These are phyloP conservation scores for Hortiboletus flavorubellus DNA, from an alignment of 768 basidiomycete genomes.

Conservation along the genomic window DNA sequence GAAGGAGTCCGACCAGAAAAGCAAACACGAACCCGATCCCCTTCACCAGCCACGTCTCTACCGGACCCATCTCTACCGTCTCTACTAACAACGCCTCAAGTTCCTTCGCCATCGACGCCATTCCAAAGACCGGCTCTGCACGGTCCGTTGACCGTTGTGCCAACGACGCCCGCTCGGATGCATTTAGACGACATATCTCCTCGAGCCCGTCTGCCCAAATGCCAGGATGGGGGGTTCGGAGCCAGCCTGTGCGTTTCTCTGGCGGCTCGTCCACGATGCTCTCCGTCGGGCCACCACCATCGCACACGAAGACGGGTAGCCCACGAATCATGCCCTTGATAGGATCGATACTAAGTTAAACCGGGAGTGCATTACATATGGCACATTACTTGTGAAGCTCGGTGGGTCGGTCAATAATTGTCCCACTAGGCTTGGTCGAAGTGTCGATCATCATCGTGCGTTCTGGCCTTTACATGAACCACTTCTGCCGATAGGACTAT, in stretches of 20 bases:
- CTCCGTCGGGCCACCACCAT: slow-evolving; percentile 89
- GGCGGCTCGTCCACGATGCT: slow-evolving; percentile 89
- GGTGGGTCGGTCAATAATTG: not conserved
- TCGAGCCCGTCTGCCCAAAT: slow-evolving; percentile 70
- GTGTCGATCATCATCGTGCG: not conserved
- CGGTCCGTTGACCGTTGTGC: slow-evolving; percentile 54
- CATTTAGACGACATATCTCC: slow-evolving; percentile 45
- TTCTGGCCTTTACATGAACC: not conserved
- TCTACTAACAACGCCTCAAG: slow-evolving; percentile 54
- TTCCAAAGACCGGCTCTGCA: slow-evolving; percentile 66
- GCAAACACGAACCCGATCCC: slow-evolving; percentile 14
- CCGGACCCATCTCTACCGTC: slow-evolving; percentile 54
- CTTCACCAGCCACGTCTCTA: slow-evolving; percentile 22
- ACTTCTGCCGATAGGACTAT: not conserved
- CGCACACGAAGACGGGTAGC: slow-evolving; percentile 85
- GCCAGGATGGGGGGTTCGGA: slow-evolving; percentile 56
- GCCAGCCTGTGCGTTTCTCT: too few relatives aligned
- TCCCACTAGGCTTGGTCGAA: not conserved
- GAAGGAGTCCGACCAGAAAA: slow-evolving; percentile 25
- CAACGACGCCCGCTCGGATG: slow-evolving; percentile 34
- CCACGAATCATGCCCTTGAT: slow-evolving; percentile 94
- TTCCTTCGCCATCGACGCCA: slow-evolving; percentile 66
- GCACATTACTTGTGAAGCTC: not conserved
- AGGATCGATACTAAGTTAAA: slow-evolving; percentile 85
- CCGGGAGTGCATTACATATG: not conserved